Evolutionary conservation across 2,329 filamentous ascomycete genomes (phyloP).

Genomic region (Exophiala sideris): DNA sequence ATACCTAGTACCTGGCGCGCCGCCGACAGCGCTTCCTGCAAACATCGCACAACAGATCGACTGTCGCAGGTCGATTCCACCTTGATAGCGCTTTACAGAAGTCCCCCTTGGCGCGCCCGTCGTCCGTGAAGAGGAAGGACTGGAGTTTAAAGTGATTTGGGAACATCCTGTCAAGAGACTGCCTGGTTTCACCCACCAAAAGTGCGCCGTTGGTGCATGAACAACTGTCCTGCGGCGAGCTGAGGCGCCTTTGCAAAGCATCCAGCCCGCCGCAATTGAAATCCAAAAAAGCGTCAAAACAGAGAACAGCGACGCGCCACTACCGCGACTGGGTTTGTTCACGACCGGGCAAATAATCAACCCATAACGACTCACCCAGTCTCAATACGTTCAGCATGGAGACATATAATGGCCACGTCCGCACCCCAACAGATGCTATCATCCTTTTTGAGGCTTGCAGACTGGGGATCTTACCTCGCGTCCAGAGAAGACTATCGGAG

Average conservation of each 20-base stretch:
- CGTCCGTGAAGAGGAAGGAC: too few relatives aligned
- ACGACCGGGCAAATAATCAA: neutral
- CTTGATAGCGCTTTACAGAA: too few relatives aligned
- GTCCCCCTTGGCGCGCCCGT: too few relatives aligned
- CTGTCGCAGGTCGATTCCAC: too few relatives aligned
- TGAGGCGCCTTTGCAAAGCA: constrained; percentile 6
- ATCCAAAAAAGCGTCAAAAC: neutral
- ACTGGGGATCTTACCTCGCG: constrained; percentile 80
- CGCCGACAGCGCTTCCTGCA: too few relatives aligned
- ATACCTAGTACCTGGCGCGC: too few relatives aligned
- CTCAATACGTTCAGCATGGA: constrained; percentile 64
- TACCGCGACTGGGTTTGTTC: neutral
- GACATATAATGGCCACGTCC: constrained; percentile 91
- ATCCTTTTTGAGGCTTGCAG: constrained; percentile 97
- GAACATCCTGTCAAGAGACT: too few relatives aligned
- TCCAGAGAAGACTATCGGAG: constrained; percentile 89
- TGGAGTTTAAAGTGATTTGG: too few relatives aligned
- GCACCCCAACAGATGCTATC: constrained; percentile 94
- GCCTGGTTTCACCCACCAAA: too few relatives aligned
- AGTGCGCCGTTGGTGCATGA: too few relatives aligned
- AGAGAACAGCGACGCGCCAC: too few relatives aligned
- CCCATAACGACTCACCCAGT: neutral
- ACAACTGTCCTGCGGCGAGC: constrained; percentile 11
- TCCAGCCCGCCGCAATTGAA: constrained; percentile 18
- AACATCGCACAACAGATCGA: too few relatives aligned